Evolutionary conservation across 345 rosid species (phyloP), one percentile per base, ranked within the genome.

Genomic region (Physaria fendleri): DNA sequence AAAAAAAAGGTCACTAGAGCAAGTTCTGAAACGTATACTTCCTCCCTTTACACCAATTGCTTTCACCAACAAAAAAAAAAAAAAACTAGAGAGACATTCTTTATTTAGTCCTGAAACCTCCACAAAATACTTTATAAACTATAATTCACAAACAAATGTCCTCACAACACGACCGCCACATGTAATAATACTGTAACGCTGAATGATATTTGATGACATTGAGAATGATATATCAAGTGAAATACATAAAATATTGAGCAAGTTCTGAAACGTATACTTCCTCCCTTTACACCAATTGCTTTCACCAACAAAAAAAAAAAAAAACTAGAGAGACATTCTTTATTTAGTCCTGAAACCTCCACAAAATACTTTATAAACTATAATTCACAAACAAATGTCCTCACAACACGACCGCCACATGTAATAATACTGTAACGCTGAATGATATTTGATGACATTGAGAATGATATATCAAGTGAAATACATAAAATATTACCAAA

Each of bases 401-500:
- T n/a, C 50, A 59, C 50, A 59, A 59, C 54, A 56, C 22, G 22
- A 52, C 6, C 43, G 15, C 22, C 46, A 42, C 34, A 47, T 38
- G 42, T 14, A 33, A 24, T 25, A 68, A 18, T 50, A 25, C 47
- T 34, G 30, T 33, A 51, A 43, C 29, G 8, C 9, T 51, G 45
- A 49, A n/a, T 41, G 34, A 18, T 15, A 42, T 51, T 25, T 17
- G 65, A 68, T 41, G 39, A 59, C 61, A 25, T 33, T 30, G 43
- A 51, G 27, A 51, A 59, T 27, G 33, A 32, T 51, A 24, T 34
- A 43, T 34, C 53, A 50, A 37, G 52, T 14, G 24, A 45, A 37
- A 52, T 21, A 52, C 14, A 22, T 22, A 17, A 45, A 54, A 62
- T 21, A 59, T 43, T 82, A 89, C 97, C 97, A 84, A 66, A 62